Base-by-base conservation (phyloP, 768 basidiomycete species). In the Tulasnella sp. region DNA sequence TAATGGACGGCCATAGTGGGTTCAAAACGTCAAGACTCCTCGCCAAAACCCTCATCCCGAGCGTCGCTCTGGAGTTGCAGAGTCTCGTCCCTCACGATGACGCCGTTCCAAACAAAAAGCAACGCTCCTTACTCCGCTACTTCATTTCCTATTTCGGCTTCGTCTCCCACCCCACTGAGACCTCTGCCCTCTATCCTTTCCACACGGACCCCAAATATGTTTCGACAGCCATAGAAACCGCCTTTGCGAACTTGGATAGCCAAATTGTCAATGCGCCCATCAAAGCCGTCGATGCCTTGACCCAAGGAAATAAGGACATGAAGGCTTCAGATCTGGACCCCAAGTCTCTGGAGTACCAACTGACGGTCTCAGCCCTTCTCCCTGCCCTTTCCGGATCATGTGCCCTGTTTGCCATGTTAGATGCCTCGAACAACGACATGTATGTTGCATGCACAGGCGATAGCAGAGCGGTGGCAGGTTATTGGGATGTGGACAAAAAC, bases 401-500 rank as follows among this genome's bases (percentile, higher is more conserved):
- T 85, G 96, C 97, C 1, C 87, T 99, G 79, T 89, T 97, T 85
- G 93, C 96, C 0, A 85, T 97, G 72, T 90, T 99, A 80, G 97
- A 99, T 84, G 94, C 94, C 0, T 91, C 93, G 8, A 89, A 93
- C 81, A 90, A 89, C 72, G 92, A 96, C 84, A 85, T 99, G 40
- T 97, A 98, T 83, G 91, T 99, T 46, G 97, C 97, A 12, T 92
- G 92, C 83, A 93, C 96, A 6, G 98, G 98, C 0, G 98, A 99
- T 85, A 94, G 95, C 84, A 91, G 98, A 74, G 98, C 98, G 18
- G 96, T 99, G 8, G 97, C 97, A 31, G 98, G 98, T 28, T 90
- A 95, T 50, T 97, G 94, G 93, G 92, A 95, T 82, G 89, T 91
- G 76, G 89, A 89, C 5, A 86, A 85, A 3, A 90, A 92, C 82